Evolutionary conservation across 176 grass and related monocot species (phyloP).

Genomic region (Elaeis guineensis): DNA sequence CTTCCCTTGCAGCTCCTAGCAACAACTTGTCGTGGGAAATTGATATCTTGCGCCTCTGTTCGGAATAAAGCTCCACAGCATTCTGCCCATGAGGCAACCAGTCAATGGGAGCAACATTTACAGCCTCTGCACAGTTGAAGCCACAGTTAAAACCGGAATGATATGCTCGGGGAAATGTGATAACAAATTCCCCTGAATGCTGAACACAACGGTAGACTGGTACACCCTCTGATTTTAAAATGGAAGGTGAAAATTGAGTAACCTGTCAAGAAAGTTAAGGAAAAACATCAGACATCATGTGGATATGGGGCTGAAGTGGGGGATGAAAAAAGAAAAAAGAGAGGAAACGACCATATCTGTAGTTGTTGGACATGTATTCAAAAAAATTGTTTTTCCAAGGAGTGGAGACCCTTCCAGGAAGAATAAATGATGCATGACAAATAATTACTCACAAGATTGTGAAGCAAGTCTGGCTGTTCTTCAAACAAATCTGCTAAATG

Average conservation of each 20-base stretch:
- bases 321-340: too few species aligned
- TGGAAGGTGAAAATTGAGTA: slow-evolving; percentile 77
- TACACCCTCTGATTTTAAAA: slow-evolving; percentile 80
- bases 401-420: background rate
- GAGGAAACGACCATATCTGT: too few species aligned
- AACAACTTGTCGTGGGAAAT: slow-evolving; percentile 94
- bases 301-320: too few species aligned
- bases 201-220: slow-evolving; percentile 78
- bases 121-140: slow-evolving; percentile 98
- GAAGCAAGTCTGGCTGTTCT: slow-evolving; percentile 94
- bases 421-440: background rate
- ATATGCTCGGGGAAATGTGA: slow-evolving; percentile 87
- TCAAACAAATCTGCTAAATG: slow-evolving; percentile 76
- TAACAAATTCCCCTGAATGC: slow-evolving; percentile 69
- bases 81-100: slow-evolving; percentile 90
- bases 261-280: background rate
- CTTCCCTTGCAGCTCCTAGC: slow-evolving; percentile 71
- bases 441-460: slow-evolving; percentile 67
- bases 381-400: too few species aligned
- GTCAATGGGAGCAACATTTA: slow-evolving; percentile 93
- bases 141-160: slow-evolving; percentile 95
- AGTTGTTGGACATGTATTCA: too few species aligned
- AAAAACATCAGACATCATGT: background rate
- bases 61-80: slow-evolving; percentile 76
- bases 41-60: slow-evolving; percentile 64